These are phyloP conservation scores for Tuber magnatum DNA, from an alignment of 495 filamentous ascomycete species.

Conservation along the genomic window DNA sequence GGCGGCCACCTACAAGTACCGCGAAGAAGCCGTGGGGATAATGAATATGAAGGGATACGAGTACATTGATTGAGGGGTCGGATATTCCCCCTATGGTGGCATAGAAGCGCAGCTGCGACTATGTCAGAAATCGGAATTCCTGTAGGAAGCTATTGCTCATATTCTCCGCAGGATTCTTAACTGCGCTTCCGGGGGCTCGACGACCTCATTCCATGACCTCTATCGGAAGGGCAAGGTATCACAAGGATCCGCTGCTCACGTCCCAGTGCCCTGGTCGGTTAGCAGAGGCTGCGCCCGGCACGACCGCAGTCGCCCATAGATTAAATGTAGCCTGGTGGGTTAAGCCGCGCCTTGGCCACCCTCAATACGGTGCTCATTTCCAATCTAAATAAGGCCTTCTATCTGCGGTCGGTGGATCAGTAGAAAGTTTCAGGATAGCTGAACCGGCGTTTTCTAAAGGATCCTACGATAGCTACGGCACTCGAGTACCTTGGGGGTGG, in stretches of 20 bases:
- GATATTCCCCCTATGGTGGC: background rate
- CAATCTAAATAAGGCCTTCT: background rate
- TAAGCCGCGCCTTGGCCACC: background rate
- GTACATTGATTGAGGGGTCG: background rate
- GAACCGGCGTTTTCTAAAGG: background rate
- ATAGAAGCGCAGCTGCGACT: background rate
- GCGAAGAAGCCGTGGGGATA: background rate
- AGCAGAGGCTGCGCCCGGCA: slow-evolving; percentile 1
- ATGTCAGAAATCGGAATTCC: background rate
- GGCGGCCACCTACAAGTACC: background rate
- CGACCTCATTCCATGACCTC: background rate
- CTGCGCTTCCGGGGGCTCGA: background rate
- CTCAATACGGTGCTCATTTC: background rate
- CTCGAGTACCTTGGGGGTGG: background rate
- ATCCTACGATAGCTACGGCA: background rate
- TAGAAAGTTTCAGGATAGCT: background rate
- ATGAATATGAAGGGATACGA: background rate
- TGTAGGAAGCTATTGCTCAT: background rate
- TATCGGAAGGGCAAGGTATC: background rate
- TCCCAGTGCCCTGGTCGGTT: background rate
- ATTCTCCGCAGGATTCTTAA: background rate
- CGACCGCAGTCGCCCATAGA: background rate
- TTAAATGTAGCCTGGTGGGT: background rate
- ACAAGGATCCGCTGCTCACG: background rate
- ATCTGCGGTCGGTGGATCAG: background rate